Conservation (phyloP, 257 asterid species). For the Sherardia arvensis region DNA sequence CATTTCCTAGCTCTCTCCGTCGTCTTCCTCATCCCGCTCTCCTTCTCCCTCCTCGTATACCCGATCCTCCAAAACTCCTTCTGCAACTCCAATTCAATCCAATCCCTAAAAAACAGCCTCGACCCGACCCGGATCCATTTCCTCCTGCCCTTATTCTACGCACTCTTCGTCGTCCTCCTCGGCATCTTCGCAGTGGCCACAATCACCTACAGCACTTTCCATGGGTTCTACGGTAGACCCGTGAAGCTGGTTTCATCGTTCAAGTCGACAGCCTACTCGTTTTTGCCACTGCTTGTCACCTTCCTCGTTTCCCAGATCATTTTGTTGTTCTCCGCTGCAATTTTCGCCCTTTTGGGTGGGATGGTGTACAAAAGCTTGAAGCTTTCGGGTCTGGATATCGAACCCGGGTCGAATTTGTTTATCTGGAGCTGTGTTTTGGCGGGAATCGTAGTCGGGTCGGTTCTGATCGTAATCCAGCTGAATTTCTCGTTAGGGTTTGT, state of each 20-base stretch:
- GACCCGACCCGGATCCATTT: slow-evolving; percentile 18
- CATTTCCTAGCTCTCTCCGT: slow-evolving; percentile 54
- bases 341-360: slow-evolving; percentile 8
- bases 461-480: slow-evolving; percentile 25
- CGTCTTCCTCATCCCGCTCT: slow-evolving; percentile 53
- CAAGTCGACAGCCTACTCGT: slow-evolving; percentile 33
- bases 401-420: slow-evolving; percentile 14
- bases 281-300: slow-evolving; percentile 26
- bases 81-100: slow-evolving; percentile 19
- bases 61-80: slow-evolving; percentile 28
- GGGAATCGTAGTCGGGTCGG: slow-evolving; percentile 4
- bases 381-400: slow-evolving; percentile 33
- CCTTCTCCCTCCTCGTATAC: slow-evolving; percentile 40
- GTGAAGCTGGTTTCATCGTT: slow-evolving; percentile 34
- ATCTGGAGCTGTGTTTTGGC: slow-evolving; percentile 3
- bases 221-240: slow-evolving; percentile 49
- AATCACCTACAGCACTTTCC: slow-evolving; percentile 47
- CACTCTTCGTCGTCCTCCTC: slow-evolving; percentile 16
- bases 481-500: slow-evolving; percentile 38
- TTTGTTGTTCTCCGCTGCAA: slow-evolving; percentile 1
- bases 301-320: slow-evolving; percentile 11
- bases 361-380: slow-evolving; percentile 6
- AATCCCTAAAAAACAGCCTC: slow-evolving; percentile 15
- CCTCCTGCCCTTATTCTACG: slow-evolving; percentile 20
- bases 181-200: slow-evolving; percentile 36